A percentile compares a stretch with the other conserved stretches of the same genome.
Conservation (phyloP, 1,284 basidiomycete species). For the Pholiota adiposa region DNA sequence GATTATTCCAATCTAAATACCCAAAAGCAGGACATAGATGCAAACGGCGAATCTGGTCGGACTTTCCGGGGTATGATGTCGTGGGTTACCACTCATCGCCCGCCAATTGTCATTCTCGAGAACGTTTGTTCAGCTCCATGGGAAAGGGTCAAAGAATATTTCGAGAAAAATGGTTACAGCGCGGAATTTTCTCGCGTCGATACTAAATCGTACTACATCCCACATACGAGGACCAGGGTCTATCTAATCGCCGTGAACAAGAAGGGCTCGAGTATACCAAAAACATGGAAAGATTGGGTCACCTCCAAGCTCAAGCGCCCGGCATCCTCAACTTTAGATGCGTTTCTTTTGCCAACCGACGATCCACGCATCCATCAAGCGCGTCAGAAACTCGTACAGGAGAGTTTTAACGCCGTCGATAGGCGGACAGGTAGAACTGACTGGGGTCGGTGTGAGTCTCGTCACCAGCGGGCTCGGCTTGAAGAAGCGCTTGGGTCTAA, state of each 20-base stretch:
- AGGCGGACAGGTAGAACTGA: slow-evolving; percentile 77
- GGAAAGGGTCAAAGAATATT: slow-evolving; percentile 77
- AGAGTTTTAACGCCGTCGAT: slow-evolving; percentile 63
- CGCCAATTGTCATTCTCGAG: slow-evolving; percentile 90
- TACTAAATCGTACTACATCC: slow-evolving; percentile 94
- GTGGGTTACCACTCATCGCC: slow-evolving; percentile 88
- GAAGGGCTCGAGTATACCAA: slow-evolving; percentile 59
- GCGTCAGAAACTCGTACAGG: slow-evolving; percentile 79
- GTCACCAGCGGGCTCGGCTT: slow-evolving; percentile 86
- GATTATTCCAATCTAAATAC: slow-evolving; percentile 97
- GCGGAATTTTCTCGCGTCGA: slow-evolving; percentile 80
- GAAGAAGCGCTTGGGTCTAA: slow-evolving; percentile 85
- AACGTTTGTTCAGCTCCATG: slow-evolving; percentile 95
- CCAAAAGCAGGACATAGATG: slow-evolving; percentile 88
- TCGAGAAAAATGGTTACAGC: slow-evolving; percentile 79
- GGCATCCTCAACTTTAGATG: slow-evolving; percentile 89
- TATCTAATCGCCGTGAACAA: slow-evolving; percentile 84
- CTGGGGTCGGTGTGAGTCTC: slow-evolving; percentile 91
- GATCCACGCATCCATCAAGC: slow-evolving; percentile 92
- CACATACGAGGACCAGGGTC: slow-evolving; percentile 90
- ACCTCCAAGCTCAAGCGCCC: slow-evolving; percentile 72
- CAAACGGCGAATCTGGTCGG: slow-evolving; percentile 87
- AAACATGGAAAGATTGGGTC: slow-evolving; percentile 75
- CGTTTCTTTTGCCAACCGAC: slow-evolving; percentile 89
- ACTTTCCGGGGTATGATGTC: slow-evolving; percentile 93